Evolutionary conservation across 2,329 filamentous ascomycete genomes (phyloP), one percentile per base, ranked within the genome.

Genomic region (Colletotrichum magnum): DNA sequence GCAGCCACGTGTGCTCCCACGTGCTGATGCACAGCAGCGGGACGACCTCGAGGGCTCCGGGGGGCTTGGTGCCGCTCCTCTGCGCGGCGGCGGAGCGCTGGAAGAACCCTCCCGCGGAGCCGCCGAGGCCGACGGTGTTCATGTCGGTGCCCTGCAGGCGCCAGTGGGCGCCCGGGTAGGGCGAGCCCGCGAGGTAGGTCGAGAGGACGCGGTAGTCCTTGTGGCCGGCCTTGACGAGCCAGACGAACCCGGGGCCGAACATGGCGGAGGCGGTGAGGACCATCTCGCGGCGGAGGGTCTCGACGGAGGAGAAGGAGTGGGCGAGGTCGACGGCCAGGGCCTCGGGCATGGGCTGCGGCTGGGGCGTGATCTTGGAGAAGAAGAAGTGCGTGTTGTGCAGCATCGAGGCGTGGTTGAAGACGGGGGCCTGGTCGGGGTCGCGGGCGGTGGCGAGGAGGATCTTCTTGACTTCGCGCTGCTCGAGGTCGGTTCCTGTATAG

Each of bases 401-500:
- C 93, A 97, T 97, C 75, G 94, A 97, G 80, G 96, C 96, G 80
- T 97, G 90, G 88, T 98, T 99, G 90, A 99, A 99, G 79, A 92
- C 85, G 74, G 91, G 87, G 50, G 96, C 96, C 72, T 88, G 86
- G 74, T 87, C 86, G 52, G 95, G 92, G 76, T 96, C 89, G 80
- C 94, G 94, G 69, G 95, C 93, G 68, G 92, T 92, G 76, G 89
- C 86, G 76, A 95, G 86, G 77, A 93, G 82, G 77, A 97, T 90
- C 54, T 90, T 85, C 80, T 93, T 90, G 70, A 89, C 81, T 58
- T 87, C 83, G 73, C 87, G 83, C 78, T 89, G 82, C 73, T 91
- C 91, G 76, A 88, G 87, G 18, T 89, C 84, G 73, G 88, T 92
- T 74, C 89, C 92, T 94, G 73, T 61, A 58, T n/a, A 32, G 32